A percentile compares a stretch with the other conserved stretches of the same genome.
Conservation (phyloP, 2,329 filamentous ascomycete species). For the Pestalotiopsis sp. region DNA sequence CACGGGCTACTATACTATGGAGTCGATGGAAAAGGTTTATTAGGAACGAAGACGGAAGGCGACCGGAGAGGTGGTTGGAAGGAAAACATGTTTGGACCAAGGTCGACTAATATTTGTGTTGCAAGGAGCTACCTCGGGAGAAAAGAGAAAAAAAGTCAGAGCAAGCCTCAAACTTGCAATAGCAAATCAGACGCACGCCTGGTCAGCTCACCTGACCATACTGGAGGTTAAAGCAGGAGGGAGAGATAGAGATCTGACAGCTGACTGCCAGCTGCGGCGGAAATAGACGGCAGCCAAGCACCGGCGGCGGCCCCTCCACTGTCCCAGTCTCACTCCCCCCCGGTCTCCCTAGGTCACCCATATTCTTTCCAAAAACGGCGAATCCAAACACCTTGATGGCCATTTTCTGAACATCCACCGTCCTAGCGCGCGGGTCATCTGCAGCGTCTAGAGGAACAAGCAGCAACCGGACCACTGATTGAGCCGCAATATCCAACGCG, state of each 20-base stretch:
- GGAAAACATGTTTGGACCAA: too few species aligned
- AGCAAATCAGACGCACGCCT: too few species aligned
- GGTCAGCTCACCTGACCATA: too few species aligned
- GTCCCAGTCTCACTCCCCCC: background rate
- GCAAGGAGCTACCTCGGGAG: too few species aligned
- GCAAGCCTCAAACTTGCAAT: background rate
- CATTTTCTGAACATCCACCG: conserved; percentile 2
- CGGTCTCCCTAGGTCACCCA: too few species aligned
- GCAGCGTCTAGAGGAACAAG: background rate
- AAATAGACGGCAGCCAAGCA: background rate
- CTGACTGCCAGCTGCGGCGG: background rate
- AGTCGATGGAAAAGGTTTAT: too few species aligned
- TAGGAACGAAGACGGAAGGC: too few species aligned
- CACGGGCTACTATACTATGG: too few species aligned
- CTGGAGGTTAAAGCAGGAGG: background rate
- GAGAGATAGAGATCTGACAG: background rate
- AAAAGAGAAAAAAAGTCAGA: background rate
- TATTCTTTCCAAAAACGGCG: conserved; percentile 8
- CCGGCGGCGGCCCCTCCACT: background rate
- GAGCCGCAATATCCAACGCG: conserved; percentile 9
- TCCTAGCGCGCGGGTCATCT: background rate
- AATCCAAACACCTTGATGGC: conserved; percentile 10
- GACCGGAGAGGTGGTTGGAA: too few species aligned
- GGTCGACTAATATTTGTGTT: too few species aligned
- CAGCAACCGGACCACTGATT: conserved; percentile 2